These are phyloP conservation scores for Inga laurina DNA, from an alignment of 306 rosid species.

Conservation along the genomic window DNA sequence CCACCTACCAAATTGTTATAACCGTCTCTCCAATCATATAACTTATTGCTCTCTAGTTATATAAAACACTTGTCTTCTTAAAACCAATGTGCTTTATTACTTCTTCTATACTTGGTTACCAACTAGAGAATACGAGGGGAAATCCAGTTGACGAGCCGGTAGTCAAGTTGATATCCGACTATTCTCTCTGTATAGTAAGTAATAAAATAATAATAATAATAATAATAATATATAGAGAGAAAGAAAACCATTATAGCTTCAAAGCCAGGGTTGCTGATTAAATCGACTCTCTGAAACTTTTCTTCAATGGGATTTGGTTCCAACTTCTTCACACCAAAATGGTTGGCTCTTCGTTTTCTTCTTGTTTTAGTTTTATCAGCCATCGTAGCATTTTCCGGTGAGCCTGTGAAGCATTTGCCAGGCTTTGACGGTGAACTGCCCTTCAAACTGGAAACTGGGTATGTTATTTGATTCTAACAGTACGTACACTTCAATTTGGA, in stretches of 20 bases:
- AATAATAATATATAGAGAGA: not conserved
- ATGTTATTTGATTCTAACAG: not conserved
- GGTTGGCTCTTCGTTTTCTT: not conserved
- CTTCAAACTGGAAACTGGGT: slow-evolving; percentile 2
- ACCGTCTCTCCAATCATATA: not conserved
- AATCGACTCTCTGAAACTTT: not conserved
- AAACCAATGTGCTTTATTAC: not conserved
- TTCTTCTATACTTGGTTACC: not conserved
- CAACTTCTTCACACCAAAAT: not conserved
- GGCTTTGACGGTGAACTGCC: slow-evolving; percentile 28
- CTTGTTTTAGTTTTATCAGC: not conserved
- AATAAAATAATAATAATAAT: no score
- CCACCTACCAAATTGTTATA: not conserved
- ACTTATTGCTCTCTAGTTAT: not conserved
- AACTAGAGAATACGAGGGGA: not conserved
- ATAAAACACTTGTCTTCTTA: not conserved
- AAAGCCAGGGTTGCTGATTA: not conserved
- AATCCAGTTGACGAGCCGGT: not conserved
- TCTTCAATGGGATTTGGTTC: not conserved
- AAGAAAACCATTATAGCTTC: not conserved
- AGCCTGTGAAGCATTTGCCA: slow-evolving; percentile 9
- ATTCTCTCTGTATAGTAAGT: not conserved
- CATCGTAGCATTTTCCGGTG: not conserved
- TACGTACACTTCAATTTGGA: not conserved
- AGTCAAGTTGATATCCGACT: not conserved